Conservation (phyloP, 768 basidiomycete genomes). For the Boletus pseudopeckii region DNA sequence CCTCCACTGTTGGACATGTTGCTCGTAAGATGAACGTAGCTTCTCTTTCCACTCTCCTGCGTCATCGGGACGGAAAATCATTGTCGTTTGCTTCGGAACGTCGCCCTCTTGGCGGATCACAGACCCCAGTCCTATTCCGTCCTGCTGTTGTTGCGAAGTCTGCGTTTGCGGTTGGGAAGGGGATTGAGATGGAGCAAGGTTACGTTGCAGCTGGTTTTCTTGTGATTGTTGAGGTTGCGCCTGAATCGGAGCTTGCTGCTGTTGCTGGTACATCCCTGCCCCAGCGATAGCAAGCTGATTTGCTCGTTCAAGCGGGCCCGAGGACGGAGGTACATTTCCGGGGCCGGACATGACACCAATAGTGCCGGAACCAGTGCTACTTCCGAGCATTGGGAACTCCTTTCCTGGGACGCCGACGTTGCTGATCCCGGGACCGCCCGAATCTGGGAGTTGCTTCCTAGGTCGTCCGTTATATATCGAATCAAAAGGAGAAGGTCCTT, state of each 20-base stretch:
- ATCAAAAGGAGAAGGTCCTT: conserved; percentile 54
- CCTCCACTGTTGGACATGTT: conserved; percentile 33
- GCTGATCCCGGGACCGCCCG: conserved; percentile 31
- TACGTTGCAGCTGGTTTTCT: conserved; percentile 29
- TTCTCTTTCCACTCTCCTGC: conserved; percentile 85
- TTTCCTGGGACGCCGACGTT: conserved; percentile 53
- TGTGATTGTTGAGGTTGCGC: conserved; percentile 28
- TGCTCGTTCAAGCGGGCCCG: conserved; percentile 51
- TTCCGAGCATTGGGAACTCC: conserved; percentile 65
- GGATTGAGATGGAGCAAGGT: conserved; percentile 33
- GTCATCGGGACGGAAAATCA: conserved; percentile 86
- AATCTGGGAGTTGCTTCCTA: conserved; percentile 75
- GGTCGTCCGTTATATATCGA: conserved; percentile 78
- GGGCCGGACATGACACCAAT: conserved; percentile 52
- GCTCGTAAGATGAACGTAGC: conserved; percentile 60
- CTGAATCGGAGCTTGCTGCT: conserved; percentile 27
- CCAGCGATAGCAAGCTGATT: conserved; percentile 35
- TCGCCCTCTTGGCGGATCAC: conserved; percentile 16
- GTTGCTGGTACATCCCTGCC: conserved; percentile 41
- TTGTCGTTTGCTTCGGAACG: conserved; percentile 41
- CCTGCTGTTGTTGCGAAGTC: conserved; percentile 19
- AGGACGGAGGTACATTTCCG: conserved; percentile 45
- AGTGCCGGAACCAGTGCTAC: conserved; percentile 20
- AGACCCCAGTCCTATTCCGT: conserved; percentile 11
- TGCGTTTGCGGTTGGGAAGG: conserved; percentile 21